Percentiles rank a stretch among this genome's conserved stretches.
phyloP scores from a whole-genome alignment of 345 rosid genomes.

The Salix dunnii region DNA sequence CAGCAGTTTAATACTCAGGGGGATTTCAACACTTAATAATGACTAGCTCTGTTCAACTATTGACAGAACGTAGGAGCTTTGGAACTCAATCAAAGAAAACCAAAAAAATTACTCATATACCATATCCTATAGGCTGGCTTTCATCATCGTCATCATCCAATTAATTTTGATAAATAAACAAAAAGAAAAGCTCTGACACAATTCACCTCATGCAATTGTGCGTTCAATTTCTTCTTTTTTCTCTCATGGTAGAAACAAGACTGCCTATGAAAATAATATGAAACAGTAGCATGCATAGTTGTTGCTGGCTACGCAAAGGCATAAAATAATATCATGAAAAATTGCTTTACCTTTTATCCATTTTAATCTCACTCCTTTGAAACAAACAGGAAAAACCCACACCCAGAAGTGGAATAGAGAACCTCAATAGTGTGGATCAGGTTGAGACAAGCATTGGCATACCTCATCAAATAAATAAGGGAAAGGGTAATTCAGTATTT shows the following conservation, averaged over 20 bases:
- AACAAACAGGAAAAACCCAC: neutral
- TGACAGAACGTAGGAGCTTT: too few relatives aligned
- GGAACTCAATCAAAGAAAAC: too few relatives aligned
- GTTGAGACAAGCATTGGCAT: conserved; percentile 3
- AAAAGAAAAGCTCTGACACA: neutral
- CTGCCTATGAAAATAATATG: neutral
- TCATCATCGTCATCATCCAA: neutral
- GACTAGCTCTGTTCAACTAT: too few relatives aligned
- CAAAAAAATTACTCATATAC: too few relatives aligned
- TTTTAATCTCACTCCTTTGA: neutral
- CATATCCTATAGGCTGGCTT: neutral
- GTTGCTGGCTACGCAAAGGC: neutral
- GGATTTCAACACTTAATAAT: too few relatives aligned
- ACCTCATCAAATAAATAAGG: conserved; percentile 89
- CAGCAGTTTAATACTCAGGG: too few relatives aligned
- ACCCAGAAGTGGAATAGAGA: neutral
- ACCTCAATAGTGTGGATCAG: neutral
- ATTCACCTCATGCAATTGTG: neutral
- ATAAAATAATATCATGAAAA: neutral
- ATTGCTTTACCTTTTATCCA: neutral
- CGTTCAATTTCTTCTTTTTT: neutral
- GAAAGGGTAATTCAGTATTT: conserved; percentile 59
- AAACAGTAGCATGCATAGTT: neutral
- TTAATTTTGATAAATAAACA: neutral
- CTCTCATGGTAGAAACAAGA: neutral